Evolutionary conservation across 1,284 basidiomycete genomes (phyloP), one percentile per base, ranked within the genome.

Genomic region (Rhodotorula sp.): DNA sequence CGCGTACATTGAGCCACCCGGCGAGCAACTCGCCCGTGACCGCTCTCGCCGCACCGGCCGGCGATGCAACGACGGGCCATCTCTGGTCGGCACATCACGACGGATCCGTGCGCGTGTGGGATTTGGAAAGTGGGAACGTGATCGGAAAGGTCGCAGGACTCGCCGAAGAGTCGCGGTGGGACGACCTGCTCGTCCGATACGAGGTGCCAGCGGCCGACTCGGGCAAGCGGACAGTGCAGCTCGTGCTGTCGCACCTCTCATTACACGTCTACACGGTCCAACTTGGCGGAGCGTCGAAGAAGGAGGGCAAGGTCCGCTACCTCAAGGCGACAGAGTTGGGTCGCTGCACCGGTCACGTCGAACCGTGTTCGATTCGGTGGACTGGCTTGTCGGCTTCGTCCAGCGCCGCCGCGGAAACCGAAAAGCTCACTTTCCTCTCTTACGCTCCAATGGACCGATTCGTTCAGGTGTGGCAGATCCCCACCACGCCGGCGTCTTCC

Each of bases 1-100:
- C 61, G 2, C 59, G 55, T 10, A 72, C 64, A 24, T 55, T 75
- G 42, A 45, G 62, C 14, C 74, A 75, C 67, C 58, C 74, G 26
- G 55, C 69, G 33, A 56, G 55, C 59, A 70, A 48, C 42, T 65
- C 72, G 4, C 60, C 74, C 65, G 64, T 75, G 18, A 72, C 74
- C n/a, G 67, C 74, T 26, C 66, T 75, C 58, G 63, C 74, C 1
- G 49, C 46, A 7, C 74, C 74, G 30, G 26, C 60, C 14, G 58
- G 65, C 6, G 33, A 37, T 18, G 48, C 26, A 4, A 54, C 62
- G 17, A 63, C 67, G 30, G 69, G 71, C 1, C 75, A 76, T 64
- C 55, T 76, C n/a, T 76, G 75, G 75, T 65, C 68, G 22, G 73
- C 70, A 4, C 75, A 76, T 55, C 60, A 68, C 33, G 75, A 76